Percentiles rank a stretch among this genome's conserved stretches.
These are phyloP conservation scores for Magnusiomyces suaveolens DNA, from an alignment of 1,139 yeast genomes.

Conservation along the genomic window DNA sequence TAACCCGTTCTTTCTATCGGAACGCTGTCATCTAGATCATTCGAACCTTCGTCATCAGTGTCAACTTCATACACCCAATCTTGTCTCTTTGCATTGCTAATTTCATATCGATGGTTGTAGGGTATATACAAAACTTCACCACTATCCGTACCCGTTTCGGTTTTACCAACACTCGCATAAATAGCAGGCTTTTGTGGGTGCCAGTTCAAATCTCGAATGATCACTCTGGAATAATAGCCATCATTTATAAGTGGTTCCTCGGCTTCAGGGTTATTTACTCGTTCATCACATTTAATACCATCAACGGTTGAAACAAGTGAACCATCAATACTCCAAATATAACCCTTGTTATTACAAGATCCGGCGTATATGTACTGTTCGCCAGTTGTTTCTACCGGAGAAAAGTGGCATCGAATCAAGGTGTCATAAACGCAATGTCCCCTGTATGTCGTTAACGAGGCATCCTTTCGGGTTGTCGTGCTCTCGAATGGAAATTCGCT, in stretches of 20 bases:
- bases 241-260: background rate
- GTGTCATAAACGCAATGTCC: conserved; percentile 29
- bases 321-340: conserved; percentile 30
- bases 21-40: too few species aligned
- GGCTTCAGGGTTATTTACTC: background rate
- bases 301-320: conserved; percentile 16
- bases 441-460: conserved; percentile 27
- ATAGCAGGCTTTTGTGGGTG: conserved; percentile 20
- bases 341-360: conserved; percentile 26
- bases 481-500: conserved; percentile 21
- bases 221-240: background rate
- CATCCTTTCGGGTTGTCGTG: conserved; percentile 24
- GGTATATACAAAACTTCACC: conserved; percentile 2
- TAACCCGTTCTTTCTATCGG: too few species aligned
- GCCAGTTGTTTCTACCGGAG: conserved; percentile 26
- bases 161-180: background rate
- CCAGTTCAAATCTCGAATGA: conserved; percentile 14
- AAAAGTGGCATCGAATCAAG: conserved; percentile 29
- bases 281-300: background rate
- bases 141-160: background rate
- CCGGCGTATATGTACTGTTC: conserved; percentile 30
- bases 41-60: too few species aligned
- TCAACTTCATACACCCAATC: too few species aligned
- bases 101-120: background rate
- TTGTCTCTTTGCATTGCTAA: background rate